A percentile compares a stretch with the other conserved stretches of the same genome.
Conservation (phyloP, 495 filamentous ascomycete genomes). For the Penicillium coffeae region DNA sequence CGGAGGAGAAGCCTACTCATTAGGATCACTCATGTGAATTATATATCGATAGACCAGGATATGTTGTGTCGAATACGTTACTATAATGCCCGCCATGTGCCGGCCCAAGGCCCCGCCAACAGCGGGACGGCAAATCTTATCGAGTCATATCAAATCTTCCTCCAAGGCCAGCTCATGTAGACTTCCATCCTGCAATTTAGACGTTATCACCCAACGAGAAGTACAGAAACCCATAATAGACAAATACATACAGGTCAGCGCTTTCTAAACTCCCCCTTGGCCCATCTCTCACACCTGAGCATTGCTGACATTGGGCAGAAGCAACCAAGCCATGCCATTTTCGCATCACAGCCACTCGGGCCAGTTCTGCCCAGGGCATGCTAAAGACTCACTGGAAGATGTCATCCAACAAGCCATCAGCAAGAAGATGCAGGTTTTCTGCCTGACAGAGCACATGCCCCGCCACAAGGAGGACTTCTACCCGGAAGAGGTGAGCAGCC, state of each 20-base stretch:
- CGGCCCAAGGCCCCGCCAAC: not conserved
- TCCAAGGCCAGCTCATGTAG: not conserved
- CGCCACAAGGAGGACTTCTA: conserved; percentile 62
- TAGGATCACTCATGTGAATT: too few species aligned
- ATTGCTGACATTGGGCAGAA: not conserved
- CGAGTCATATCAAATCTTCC: conserved; percentile 1
- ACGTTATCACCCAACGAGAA: not conserved
- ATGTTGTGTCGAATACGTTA: too few species aligned
- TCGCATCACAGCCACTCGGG: conserved; percentile 99
- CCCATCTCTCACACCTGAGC: not conserved
- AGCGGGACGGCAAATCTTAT: not conserved
- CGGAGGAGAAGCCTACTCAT: too few species aligned
- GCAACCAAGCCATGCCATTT: conserved; percentile 67
- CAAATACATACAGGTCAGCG: too few species aligned
- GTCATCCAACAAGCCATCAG: conserved; percentile 76
- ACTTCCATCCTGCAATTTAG: not conserved
- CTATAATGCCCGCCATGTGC: too few species aligned
- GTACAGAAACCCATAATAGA: too few species aligned
- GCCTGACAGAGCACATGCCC: conserved; percentile 96
- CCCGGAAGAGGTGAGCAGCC: conserved; percentile 74
- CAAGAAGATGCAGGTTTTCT: conserved; percentile 74
- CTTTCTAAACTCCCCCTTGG: too few species aligned
- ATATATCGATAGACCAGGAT: too few species aligned
- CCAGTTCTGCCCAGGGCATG: conserved; percentile 91
- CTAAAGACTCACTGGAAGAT: conserved; percentile 76